Percentiles rank a stretch among this genome's conserved stretches.
phyloP scores from a whole-genome alignment of 108 stramenopile species.

The Epithemia pelagica region DNA sequence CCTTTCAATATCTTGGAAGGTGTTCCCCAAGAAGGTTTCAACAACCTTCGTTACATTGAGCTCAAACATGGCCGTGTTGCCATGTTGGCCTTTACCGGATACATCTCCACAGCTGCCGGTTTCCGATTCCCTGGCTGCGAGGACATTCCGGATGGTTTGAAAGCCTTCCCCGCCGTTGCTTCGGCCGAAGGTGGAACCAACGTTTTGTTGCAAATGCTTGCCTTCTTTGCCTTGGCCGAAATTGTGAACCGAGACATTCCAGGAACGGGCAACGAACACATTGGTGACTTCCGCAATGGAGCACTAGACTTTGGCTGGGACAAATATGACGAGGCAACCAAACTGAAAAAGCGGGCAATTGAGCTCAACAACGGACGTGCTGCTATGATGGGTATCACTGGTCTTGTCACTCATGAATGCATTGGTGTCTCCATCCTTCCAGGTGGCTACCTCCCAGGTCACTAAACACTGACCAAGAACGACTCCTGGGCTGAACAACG shows the following conservation, averaged over 20 bases:
- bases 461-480: slow-evolving; percentile 6
- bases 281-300: slow-evolving; percentile 70
- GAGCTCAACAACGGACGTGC: slow-evolving; percentile 92
- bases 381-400: slow-evolving; percentile 85
- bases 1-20: slow-evolving; percentile 59
- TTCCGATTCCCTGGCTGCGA: slow-evolving; percentile 81
- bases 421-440: slow-evolving; percentile 45
- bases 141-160: slow-evolving; percentile 57
- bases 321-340: slow-evolving; percentile 47
- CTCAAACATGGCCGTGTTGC: slow-evolving; percentile 79
- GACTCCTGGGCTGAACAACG: too few species aligned
- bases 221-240: slow-evolving; percentile 34
- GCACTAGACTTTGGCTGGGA: slow-evolving; percentile 69
- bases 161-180: slow-evolving; percentile 29
- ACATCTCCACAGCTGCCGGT: slow-evolving; percentile 64
- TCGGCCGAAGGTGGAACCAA: slow-evolving; percentile 27
- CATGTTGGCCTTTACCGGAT: slow-evolving; percentile 48
- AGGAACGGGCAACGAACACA: slow-evolving; percentile 37
- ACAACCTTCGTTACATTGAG: slow-evolving; percentile 80
- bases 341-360: slow-evolving; percentile 78
- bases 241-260: slow-evolving; percentile 40
- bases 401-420: slow-evolving; percentile 68
- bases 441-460: slow-evolving; percentile 24
- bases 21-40: slow-evolving; percentile 41
- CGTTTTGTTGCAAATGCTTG: slow-evolving; percentile 22